Base-by-base conservation (phyloP, 345 rosid species). In the Balakata baccata region DNA sequence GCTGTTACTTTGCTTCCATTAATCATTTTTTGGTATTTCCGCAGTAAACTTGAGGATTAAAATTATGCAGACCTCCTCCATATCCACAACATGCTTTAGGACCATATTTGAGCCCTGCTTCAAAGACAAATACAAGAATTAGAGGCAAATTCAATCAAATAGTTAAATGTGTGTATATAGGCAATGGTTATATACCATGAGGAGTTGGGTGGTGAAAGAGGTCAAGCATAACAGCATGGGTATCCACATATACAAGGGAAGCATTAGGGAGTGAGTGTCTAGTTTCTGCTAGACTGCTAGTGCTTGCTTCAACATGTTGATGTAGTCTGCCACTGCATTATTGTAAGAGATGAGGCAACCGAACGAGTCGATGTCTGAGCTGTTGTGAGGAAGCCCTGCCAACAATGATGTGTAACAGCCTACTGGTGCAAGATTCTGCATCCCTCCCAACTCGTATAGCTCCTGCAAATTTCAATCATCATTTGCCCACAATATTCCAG, bases 61-160 rank as follows among this genome's bases (percentile, higher is more conserved):
- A 93, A 66, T 88, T 89, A 71, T 87, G 78, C 3, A 64, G 70
- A 8, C 81, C 88, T 3, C 89, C 92, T 17, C 96, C 97, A 51
- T 81, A 64, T 57, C 97, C 97, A 70, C 97, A 91, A 67, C 98
- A 90, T n/a, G 96, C 91, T 81, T 60, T 87, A 11, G 82, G 70
- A 1, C 94, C 89, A 65, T 89, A 71, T 50, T 75, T 80, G 37
- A 91, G 70, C 69, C 97, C 97, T 87, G 76, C 46, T 25, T 29
- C 69, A 37, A 29, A 29, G 34, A 29, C 34, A 29, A 29, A 29
- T 29, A 29, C 34, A 29, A 29, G 34, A 29, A 29, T 29, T 29
- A 29, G 18, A 63, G 18, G 17, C 5, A 22, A 2, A 62, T 17
- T 20, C 9, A 64, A 14, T 47, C 11, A 43, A 13, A 45, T 54